Evolutionary conservation across 1,284 basidiomycete species (phyloP).

Genomic region (Megacollybia platyphylla): DNA sequence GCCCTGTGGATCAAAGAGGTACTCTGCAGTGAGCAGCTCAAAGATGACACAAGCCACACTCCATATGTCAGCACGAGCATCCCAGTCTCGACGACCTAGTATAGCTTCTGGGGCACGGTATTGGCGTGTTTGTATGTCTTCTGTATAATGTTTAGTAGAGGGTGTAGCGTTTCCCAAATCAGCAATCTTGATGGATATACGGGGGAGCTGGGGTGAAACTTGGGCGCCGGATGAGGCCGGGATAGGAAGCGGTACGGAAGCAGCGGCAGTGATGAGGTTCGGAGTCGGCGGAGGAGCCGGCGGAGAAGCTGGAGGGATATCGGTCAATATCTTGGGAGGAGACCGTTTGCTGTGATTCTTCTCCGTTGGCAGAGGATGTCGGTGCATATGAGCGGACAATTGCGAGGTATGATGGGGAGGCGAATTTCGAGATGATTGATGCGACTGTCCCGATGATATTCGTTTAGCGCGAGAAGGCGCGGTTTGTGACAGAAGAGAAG

Average conservation of each 20-base stretch:
- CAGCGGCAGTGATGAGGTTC: constrained; percentile 11
- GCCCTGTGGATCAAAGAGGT: constrained; percentile 80
- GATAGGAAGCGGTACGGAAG: constrained; percentile 6
- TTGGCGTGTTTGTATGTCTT: constrained; percentile 91
- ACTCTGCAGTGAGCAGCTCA: constrained; percentile 79
- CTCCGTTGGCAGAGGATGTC: constrained; percentile 13
- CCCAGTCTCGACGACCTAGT: constrained; percentile 80
- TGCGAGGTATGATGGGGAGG: constrained; percentile 25
- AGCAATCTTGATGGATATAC: constrained; percentile 83
- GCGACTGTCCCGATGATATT: constrained; percentile 1
- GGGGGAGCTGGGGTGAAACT: constrained; percentile 16
- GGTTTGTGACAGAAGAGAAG: constrained; percentile 59
- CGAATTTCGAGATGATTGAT: constrained; percentile 12
- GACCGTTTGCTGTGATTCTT: constrained; percentile 1
- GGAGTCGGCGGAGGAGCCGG: constrained; percentile 7
- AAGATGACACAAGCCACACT: constrained; percentile 81
- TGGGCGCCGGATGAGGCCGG: constrained; percentile 9
- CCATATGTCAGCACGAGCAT: constrained; percentile 78
- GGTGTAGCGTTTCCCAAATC: constrained; percentile 84
- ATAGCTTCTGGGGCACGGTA: constrained; percentile 90
- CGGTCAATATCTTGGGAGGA: constrained; percentile 1
- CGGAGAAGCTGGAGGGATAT: constrained; percentile 3
- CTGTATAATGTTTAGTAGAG: constrained; percentile 75
- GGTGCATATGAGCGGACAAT: constrained; percentile 25
- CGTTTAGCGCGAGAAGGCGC: constrained; percentile 24